Evolutionary conservation across 2,329 filamentous ascomycete species (phyloP), one percentile per base, ranked within the genome.

Genomic region (Aspergillus japonicus): DNA sequence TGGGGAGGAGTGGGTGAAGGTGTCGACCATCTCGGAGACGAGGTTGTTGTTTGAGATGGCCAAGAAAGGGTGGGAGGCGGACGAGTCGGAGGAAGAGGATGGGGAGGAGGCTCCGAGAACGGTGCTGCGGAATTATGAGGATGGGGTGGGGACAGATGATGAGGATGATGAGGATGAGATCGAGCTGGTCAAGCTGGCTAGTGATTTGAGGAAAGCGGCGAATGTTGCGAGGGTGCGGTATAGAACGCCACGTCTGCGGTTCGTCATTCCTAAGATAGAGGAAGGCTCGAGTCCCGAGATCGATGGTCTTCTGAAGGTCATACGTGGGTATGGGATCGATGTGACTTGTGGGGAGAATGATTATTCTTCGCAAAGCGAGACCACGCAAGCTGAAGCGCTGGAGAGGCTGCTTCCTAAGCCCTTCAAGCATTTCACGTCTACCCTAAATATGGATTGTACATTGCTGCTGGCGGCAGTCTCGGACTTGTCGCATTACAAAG

Each of bases 401-500:
- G 58, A 59, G 14, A 66, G 65, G 48, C 71, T 80, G n/a, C 68
- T 80, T 23, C 77, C 78, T 21, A 70, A 76, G 50, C 71, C 73
- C 14, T 75, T 75, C 68, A 73, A 76, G 51, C 69, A 72, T 23
- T 73, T 80, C 64, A 81, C 78, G n/a, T 48, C 73, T 10, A 75
- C 72, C 11, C 62, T 82, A 48, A 81, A 81, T 64, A 73, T 81
- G 51, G 80, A 83, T 62, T 80, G 79, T 64, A 91, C 89, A 1
- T 84, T 91, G 50, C 81, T 93, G 5, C 82, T 93, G 5, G 89
- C 89, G 4, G 78, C 92, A 2, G 84, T 89, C 1, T 91, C 89
- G 0, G 90, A 93, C 67, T 85, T 92, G 26, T 89, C 87, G 2
- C 88, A 92, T 69, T 75, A 76, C 35, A 69, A 73, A 57, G 66